These are phyloP conservation scores for Ustilago sp. DNA, from an alignment of 1,284 basidiomycete genomes.

Conservation along the genomic window DNA sequence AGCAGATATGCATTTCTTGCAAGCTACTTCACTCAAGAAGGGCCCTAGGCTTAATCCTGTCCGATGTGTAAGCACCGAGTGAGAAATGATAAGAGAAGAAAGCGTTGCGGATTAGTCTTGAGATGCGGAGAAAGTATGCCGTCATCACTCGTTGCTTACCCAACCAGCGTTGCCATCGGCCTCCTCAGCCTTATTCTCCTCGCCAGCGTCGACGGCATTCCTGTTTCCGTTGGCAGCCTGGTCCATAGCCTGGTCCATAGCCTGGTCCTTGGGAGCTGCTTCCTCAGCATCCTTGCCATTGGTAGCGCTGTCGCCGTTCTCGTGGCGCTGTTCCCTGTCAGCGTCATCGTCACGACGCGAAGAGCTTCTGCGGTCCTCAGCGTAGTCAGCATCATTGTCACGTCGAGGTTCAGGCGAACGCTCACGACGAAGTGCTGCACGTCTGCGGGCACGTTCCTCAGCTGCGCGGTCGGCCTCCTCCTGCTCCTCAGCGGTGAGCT, in stretches of 20 bases:
- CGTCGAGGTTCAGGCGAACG: conserved; percentile 44
- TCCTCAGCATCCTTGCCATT: conserved; percentile 22
- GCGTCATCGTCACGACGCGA: conserved; percentile 36
- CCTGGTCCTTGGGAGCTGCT: conserved; percentile 22
- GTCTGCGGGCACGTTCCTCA: conserved; percentile 46
- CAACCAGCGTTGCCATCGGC: conserved; percentile 12
- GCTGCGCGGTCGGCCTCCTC: conserved; percentile 53
- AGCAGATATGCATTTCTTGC: not conserved
- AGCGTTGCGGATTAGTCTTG: conserved; percentile 7
- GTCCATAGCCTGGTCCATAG: conserved; percentile 7
- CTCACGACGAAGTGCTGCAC: conserved; percentile 44
- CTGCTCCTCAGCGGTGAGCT: conserved; percentile 40
- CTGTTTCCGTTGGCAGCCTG: conserved; percentile 13
- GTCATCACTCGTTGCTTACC: conserved; percentile 18
- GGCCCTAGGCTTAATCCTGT: not conserved
- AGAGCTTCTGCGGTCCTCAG: conserved; percentile 35
- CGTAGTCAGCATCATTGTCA: conserved; percentile 39
- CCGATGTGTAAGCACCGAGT: not conserved
- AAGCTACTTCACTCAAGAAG: not conserved
- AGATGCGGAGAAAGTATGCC: not conserved
- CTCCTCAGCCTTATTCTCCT: conserved; percentile 21
- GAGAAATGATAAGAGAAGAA: not conserved
- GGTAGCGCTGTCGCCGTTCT: conserved; percentile 28
- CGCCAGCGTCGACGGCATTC: conserved; percentile 9
- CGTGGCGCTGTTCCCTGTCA: conserved; percentile 34